These are phyloP conservation scores for Talaromyces adpressus DNA, from an alignment of 495 filamentous ascomycete species.

Conservation along the genomic window DNA sequence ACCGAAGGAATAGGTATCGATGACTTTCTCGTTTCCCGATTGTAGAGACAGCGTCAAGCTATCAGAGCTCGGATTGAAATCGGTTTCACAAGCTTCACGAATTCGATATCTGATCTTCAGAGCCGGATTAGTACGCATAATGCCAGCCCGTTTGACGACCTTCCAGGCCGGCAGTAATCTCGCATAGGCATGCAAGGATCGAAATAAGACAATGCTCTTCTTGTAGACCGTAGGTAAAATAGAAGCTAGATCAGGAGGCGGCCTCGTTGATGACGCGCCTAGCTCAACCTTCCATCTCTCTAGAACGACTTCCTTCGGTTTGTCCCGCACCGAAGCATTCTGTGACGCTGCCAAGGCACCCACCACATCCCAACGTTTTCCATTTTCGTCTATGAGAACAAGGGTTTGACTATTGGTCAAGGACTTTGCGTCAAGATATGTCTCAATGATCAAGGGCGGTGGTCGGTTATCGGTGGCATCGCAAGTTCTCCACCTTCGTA, in stretches of 20 bases:
- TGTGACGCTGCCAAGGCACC: conserved; percentile 66
- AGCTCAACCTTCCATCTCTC: conserved; percentile 88
- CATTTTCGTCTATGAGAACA: conserved; percentile 78
- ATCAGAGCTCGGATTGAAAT: conserved; percentile 42
- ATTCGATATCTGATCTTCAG: conserved; percentile 73
- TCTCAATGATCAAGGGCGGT: conserved; percentile 83
- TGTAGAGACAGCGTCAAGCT: conserved; percentile 65
- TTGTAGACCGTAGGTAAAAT: conserved; percentile 89
- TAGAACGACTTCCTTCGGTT: conserved; percentile 63
- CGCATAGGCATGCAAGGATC: conserved; percentile 79
- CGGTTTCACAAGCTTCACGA: conserved; percentile 32
- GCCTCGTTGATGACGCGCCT: conserved; percentile 47
- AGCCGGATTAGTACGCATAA: conserved; percentile 55
- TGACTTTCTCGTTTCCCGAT: conserved; percentile 55
- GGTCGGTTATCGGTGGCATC: conserved; percentile 72
- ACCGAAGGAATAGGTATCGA: conserved; percentile 71
- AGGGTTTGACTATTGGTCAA: conserved; percentile 81
- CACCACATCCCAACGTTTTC: conserved; percentile 85
- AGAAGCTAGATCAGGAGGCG: conserved; percentile 55
- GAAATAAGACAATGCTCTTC: conserved; percentile 87
- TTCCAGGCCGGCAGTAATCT: conserved; percentile 85
- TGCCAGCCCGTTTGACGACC: conserved; percentile 66
- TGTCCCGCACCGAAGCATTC: conserved; percentile 28
- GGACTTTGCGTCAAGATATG: conserved; percentile 73
- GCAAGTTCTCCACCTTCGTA: conserved; percentile 69